Base-by-base conservation (phyloP, 352 stramenopile species). In the Elongisporangium prolatum region DNA sequence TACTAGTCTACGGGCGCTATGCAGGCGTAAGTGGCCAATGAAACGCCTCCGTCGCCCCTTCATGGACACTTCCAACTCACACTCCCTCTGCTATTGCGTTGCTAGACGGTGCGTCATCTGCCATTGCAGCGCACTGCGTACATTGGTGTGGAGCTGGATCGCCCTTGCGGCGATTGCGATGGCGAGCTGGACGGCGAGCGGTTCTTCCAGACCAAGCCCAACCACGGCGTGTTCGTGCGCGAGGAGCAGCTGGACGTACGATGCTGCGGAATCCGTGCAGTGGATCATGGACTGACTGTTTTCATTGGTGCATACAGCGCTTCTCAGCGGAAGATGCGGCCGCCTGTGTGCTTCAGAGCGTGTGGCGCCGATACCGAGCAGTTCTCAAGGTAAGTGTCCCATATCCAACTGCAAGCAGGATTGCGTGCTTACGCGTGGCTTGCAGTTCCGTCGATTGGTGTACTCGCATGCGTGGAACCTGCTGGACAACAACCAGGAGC, bases 401-500 rank as follows among this genome's bases (percentile, higher is more conserved):
- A 48, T 21, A 58, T 34, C 9, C n/a, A 7, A 40, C 4, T 53
- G 17, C 14, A 21, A 20, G 21, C 18, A 52, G 25, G 56, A 50
- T 28, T 11, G 10, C 48, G 9, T 57, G 21, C 17, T 1, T 24
- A 13, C 53, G 3, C 55, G 5, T 47, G 2, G 50, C 14, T 52
- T 52, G n/a, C 63, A 89, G 78, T 95, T 95, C 65, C 84, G 79
- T 16, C 79, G 80, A 52, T 70, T 93, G 1, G 79, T 95, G 56
- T 88, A 81, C 37, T 89, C 84, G 25, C 71, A 90, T 58, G 86
- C 88, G 50, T 97, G 86, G 86, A 97, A 97, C 67, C 57, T 95
- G 55, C 65, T 97, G 48, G 88, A 97, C 64, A 96, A 95, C 69
- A 92, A 90, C 48, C 80, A 96, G 66, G 87, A 96, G 63, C 86